Conservation (phyloP, 1,284 basidiomycete genomes). For the Tausonia pullulans region DNA sequence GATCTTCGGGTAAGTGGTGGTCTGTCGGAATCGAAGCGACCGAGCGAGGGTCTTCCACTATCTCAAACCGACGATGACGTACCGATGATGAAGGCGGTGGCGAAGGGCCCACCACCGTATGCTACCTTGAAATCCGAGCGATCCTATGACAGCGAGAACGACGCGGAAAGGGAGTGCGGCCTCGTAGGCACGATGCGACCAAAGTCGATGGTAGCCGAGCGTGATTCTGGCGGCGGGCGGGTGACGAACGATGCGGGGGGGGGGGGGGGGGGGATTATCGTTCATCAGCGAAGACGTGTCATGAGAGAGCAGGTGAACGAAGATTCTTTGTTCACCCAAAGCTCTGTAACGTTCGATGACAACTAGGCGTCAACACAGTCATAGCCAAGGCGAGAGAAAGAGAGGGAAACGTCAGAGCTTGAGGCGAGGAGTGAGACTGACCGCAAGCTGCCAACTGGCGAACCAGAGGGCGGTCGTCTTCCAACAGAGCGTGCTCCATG, state of each 20-base stretch:
- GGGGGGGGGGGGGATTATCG: too few relatives aligned
- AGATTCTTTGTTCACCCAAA: constrained; percentile 13
- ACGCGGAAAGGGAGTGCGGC: constrained; percentile 48
- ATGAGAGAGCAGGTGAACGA: not conserved
- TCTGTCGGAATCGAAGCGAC: not conserved
- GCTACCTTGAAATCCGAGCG: constrained; percentile 56
- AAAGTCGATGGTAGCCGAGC: constrained; percentile 63
- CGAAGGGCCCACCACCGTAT: constrained; percentile 59
- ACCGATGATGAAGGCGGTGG: constrained; percentile 62
- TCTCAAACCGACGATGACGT: constrained; percentile 21
- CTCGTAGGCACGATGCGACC: constrained; percentile 59
- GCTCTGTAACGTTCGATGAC: not conserved
- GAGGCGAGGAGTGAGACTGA: constrained; percentile 28
- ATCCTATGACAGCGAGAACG: constrained; percentile 52
- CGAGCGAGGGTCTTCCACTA: constrained; percentile 3
- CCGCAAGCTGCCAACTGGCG: constrained; percentile 59
- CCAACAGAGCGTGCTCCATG: constrained; percentile 36
- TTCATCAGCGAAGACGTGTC: not conserved
- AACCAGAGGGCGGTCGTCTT: constrained; percentile 46
- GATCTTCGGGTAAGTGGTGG: not conserved
- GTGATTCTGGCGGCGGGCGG: constrained; percentile 43
- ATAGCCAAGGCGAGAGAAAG: not conserved
- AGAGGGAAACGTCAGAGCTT: not conserved
- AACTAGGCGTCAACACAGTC: not conserved
- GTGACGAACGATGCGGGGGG: not conserved